Percentiles rank a stretch among this genome's conserved stretches.
These are phyloP conservation scores for Rhodotorula paludigena DNA, from an alignment of 768 basidiomycete genomes.

Conservation along the genomic window DNA sequence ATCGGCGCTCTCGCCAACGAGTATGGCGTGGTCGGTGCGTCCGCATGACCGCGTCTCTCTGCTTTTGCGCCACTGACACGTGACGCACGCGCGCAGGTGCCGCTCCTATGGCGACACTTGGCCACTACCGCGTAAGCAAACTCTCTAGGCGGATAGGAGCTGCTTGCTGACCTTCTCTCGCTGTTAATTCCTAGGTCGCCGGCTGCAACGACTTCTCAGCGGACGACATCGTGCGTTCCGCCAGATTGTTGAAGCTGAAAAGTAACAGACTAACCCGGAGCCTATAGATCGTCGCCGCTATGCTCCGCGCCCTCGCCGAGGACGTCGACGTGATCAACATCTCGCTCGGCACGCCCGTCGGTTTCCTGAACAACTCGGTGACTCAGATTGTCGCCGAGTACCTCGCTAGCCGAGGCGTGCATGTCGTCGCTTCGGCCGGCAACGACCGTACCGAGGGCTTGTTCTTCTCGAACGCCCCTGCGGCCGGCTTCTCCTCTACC, in stretches of 20 bases:
- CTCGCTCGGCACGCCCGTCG: slow-evolving; percentile 61
- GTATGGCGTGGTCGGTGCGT: slow-evolving; percentile 65
- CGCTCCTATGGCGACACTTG: slow-evolving; percentile 59
- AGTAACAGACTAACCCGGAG: too few species aligned
- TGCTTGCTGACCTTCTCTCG: slow-evolving; percentile 44
- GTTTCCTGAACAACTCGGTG: slow-evolving; percentile 59
- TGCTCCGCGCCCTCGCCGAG: slow-evolving; percentile 50
- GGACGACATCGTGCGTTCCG: slow-evolving; percentile 42
- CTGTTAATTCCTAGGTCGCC: slow-evolving; percentile 50
- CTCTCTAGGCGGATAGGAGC: too few species aligned
- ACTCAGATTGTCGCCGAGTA: slow-evolving; percentile 59
- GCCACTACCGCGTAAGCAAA: slow-evolving; percentile 31
- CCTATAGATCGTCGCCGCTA: slow-evolving; percentile 44
- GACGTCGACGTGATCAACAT: slow-evolving; percentile 60
- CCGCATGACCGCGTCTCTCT: slow-evolving; percentile 59
- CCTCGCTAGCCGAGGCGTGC: slow-evolving; percentile 52
- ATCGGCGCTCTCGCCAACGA: slow-evolving; percentile 59
- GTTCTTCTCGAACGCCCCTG: slow-evolving; percentile 59
- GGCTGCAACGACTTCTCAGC: slow-evolving; percentile 55
- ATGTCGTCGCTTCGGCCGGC: slow-evolving; percentile 56
- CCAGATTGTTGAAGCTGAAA: neutral
- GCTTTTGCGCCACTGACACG: slow-evolving; percentile 53
- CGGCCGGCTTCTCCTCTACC: slow-evolving; percentile 57
- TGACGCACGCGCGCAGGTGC: slow-evolving; percentile 63
- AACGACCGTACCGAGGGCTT: slow-evolving; percentile 58